phyloP scores from a whole-genome alignment of 1,284 basidiomycete genomes.

The Sporisorium iseilematis-ciliati region DNA sequence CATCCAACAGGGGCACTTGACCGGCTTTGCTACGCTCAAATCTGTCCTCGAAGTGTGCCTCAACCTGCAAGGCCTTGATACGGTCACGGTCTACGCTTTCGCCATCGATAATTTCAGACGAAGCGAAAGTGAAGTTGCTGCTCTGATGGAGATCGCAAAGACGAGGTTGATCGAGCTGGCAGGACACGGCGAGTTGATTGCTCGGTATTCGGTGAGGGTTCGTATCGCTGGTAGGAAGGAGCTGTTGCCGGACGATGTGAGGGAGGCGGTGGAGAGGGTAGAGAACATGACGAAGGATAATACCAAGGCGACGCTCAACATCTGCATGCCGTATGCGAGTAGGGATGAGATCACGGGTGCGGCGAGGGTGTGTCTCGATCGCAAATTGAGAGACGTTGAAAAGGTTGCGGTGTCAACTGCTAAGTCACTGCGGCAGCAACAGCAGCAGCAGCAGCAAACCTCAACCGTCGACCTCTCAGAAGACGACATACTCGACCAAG shows the following conservation, averaged over 20 bases:
- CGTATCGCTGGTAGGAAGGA: constrained; percentile 83
- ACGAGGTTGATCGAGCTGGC: constrained; percentile 85
- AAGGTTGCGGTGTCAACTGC: constrained; percentile 17
- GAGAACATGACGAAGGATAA: constrained; percentile 85
- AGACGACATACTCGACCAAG: constrained; percentile 9
- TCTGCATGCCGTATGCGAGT: constrained; percentile 94
- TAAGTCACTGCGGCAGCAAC: background rate
- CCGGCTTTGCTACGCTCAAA: constrained; percentile 85
- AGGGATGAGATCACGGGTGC: constrained; percentile 83
- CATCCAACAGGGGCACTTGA: constrained; percentile 78
- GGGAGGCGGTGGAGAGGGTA: constrained; percentile 78
- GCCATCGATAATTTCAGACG: constrained; percentile 97
- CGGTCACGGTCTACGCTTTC: constrained; percentile 94
- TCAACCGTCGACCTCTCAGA: background rate
- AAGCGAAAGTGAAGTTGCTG: constrained; percentile 85
- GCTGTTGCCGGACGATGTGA: constrained; percentile 83
- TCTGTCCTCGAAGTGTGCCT: constrained; percentile 71
- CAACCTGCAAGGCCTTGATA: constrained; percentile 55
- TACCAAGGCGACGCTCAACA: constrained; percentile 86
- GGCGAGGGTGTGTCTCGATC: constrained; percentile 29
- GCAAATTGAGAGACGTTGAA: constrained; percentile 41
- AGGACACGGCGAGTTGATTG: constrained; percentile 75
- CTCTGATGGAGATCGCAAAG: constrained; percentile 86
- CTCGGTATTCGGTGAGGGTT: constrained; percentile 81
- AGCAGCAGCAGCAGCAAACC: background rate